Base-by-base conservation (phyloP, 2,329 filamentous ascomycete species). In the Hymenoscyphus fructigenus region DNA sequence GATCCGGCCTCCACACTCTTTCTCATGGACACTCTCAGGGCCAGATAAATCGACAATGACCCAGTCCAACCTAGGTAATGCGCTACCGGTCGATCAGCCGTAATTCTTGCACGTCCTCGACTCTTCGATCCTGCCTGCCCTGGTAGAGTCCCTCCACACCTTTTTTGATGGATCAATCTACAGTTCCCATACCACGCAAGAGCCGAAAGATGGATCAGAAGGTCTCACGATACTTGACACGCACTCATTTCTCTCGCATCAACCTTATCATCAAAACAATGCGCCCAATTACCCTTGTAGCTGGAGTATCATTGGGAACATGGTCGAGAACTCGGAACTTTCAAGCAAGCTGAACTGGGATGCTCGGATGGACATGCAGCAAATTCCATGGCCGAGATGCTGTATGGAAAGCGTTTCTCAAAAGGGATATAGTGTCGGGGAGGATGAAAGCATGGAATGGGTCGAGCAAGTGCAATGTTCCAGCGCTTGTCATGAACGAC, bases 401-500 rank as follows among this genome's bases (percentile, higher is more conserved):
- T 70, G 66, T 63, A 79, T 78, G 79, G 78, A 80, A 79, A 78
- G 67, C 76, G 74, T 79, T 79, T 70, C 53, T 57, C 53, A 28
- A 57, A 57, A 41, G 63, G 63, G 64, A 61, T 67, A 61, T 55
- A 29, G 44, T 50, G 44, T 20, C 44, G 44, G 44, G 34, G 20
- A 23, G 9, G 9, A 23, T 50, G 59, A 58, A 41, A 58, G 58
- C 60, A 63, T 66, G 65, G 61, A 63, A 59, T 61, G 64, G 62
- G 56, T 57, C 58, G 53, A 65, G 50, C 63, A 53, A 63, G 65
- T 41, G 53, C 55, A 62, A 63, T 60, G 59, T 56, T 66, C 58
- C 59, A 67, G 62, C 66, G 61, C 65, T 68, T 65, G 66, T 60
- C 53, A 55, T 65, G 61, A 50, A 67, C 36, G n/a, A 29, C 56